Conservation (phyloP, 2,329 filamentous ascomycete genomes). For the Lasiodiplodia gonubiensis region DNA sequence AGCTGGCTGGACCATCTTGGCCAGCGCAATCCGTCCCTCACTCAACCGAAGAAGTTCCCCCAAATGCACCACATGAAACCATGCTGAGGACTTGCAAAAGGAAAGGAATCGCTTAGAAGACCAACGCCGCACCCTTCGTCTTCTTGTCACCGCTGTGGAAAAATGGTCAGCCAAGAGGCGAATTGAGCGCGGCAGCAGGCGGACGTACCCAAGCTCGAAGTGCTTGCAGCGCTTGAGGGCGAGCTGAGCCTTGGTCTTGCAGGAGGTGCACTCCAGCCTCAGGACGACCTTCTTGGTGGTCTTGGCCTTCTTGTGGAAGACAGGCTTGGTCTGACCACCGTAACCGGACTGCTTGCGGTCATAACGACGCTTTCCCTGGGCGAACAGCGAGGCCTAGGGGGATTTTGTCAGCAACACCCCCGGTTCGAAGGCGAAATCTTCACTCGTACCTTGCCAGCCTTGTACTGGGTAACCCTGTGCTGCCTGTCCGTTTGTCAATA, state of each 20-base stretch:
- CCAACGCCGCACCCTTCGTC: constrained; percentile 99
- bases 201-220: constrained; percentile 95
- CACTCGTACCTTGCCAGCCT: constrained; percentile 79
- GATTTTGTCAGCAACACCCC: constrained; percentile 30
- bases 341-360: constrained; percentile 99
- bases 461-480: constrained; percentile 96
- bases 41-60: constrained; percentile 26
- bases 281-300: constrained; percentile 99
- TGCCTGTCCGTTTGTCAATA: constrained; percentile 79
- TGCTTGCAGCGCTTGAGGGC: constrained; percentile 99
- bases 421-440: background rate
- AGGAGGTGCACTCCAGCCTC: constrained; percentile 94
- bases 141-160: constrained; percentile 96
- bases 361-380: constrained; percentile 95
- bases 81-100: constrained; percentile 46
- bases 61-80: constrained; percentile 30
- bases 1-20: constrained; percentile 4
- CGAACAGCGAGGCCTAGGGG: constrained; percentile 81
- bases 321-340: constrained; percentile 99
- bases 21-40: constrained; percentile 26
- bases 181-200: background rate
- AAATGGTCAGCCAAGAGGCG: constrained; percentile 28
- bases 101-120: constrained; percentile 81
- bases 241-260: constrained; percentile 98
- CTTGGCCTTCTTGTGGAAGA: constrained; percentile 99